phyloP scores from a whole-genome alignment of 83 land plant genomes.

The Thuja plicata region DNA sequence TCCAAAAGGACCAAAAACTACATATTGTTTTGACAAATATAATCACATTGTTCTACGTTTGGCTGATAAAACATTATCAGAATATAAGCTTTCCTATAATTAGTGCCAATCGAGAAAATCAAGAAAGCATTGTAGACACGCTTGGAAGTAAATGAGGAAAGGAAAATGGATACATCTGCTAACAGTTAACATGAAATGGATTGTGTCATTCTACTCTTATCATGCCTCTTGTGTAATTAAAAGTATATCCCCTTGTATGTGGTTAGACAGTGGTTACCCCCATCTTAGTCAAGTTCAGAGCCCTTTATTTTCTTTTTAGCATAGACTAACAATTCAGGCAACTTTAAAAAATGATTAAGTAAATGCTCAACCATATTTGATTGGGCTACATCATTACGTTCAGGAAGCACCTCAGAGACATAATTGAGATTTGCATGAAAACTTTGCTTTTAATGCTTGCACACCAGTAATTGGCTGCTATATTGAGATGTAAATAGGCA shows the following conservation, averaged over 20 bases:
- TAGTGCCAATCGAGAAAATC: slow-evolving; percentile 76
- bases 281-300: neutral
- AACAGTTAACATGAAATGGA: neutral
- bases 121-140: slow-evolving; percentile 45
- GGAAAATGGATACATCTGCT: neutral
- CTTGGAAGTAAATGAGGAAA: neutral
- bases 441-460: no score
- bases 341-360: no score
- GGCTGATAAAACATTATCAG: slow-evolving; percentile 44
- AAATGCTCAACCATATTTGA: no score
- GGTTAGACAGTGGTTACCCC: neutral
- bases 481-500: no score
- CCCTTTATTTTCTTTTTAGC: neutral
- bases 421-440: no score
- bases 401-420: no score
- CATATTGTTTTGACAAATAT: slow-evolving; percentile 72
- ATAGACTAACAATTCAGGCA: no score
- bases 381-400: no score
- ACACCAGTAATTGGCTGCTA: no score
- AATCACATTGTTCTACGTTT: slow-evolving; percentile 48
- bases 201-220: neutral
- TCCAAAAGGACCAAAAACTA: slow-evolving; percentile 37
- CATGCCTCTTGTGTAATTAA: no score
- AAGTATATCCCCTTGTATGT: no score
- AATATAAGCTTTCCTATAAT: slow-evolving; percentile 48